Evolutionary conservation across 805 yeast species (phyloP).

Genomic region (Lachancea thermotolerans): DNA sequence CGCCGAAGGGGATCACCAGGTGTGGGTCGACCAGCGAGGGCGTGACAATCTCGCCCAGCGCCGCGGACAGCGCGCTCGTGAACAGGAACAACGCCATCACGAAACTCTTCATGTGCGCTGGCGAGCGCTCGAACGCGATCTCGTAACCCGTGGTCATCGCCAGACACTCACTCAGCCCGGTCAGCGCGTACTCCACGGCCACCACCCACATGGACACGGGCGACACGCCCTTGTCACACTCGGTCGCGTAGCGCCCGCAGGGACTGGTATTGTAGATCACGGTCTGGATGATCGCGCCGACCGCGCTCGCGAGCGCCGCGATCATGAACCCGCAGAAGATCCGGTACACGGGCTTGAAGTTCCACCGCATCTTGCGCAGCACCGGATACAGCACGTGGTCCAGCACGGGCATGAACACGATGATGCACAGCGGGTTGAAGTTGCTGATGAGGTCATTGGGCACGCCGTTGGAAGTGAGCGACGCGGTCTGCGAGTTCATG

Average conservation of each 20-base stretch:
- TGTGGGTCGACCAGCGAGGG: slow-evolving; percentile 38
- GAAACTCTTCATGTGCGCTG: slow-evolving; percentile 43
- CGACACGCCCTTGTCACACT: slow-evolving; percentile 37
- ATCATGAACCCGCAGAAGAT: slow-evolving; percentile 64
- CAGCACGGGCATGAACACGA: slow-evolving; percentile 68
- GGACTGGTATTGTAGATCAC: slow-evolving; percentile 65
- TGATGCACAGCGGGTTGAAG: slow-evolving; percentile 68
- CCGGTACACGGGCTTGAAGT: slow-evolving; percentile 65
- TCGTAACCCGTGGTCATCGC: slow-evolving; percentile 79
- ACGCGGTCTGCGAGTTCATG: slow-evolving; percentile 36
- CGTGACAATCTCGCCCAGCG: slow-evolving; percentile 37
- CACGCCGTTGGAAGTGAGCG: slow-evolving; percentile 66
- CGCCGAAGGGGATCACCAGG: slow-evolving; percentile 37
- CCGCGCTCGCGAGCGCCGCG: slow-evolving; percentile 59
- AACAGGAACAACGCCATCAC: slow-evolving; percentile 52
- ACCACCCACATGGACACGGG: slow-evolving; percentile 63
- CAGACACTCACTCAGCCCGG: slow-evolving; percentile 70
- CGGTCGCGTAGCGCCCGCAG: slow-evolving; percentile 57
- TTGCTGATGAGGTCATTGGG: slow-evolving; percentile 78
- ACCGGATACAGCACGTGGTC: slow-evolving; percentile 53
- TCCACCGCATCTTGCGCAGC: slow-evolving; percentile 39
- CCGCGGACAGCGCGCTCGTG: slow-evolving; percentile 72
- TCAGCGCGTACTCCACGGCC: slow-evolving; percentile 57
- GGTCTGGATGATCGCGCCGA: slow-evolving; percentile 71
- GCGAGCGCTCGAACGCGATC: slow-evolving; percentile 80